Evolutionary conservation across 176 grass and related monocot genomes (phyloP), one percentile per base, ranked within the genome.

Genomic region (Ensete ventricosum): DNA sequence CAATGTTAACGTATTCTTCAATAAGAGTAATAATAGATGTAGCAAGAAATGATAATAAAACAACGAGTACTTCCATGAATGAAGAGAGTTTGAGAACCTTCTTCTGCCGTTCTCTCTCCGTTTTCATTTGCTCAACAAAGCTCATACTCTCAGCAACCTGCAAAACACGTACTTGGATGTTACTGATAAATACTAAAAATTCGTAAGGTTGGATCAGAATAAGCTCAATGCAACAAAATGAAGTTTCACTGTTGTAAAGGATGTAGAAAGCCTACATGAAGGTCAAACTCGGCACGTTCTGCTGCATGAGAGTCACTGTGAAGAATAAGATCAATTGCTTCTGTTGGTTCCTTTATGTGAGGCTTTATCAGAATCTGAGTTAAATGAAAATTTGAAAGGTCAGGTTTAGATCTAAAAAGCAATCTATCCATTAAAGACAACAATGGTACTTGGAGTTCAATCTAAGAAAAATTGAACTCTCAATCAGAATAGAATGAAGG

Each of bases 201-300:
- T n/a, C 16, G 4, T 21, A 60, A 6, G n/a, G 20, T 60, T 60
- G 16, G 16, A 49, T 50, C 1, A 9, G 19, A 69, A 20, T 21
- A 50, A 51, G 9, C 4, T 21, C 13, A 3, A 11, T 52, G 67
- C 9, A 70, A 50, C 14, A 69, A 14, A 26, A 66, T 26, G 25
- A 27, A 60, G 23, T 11, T 50, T 8, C 1, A 20, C 0, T 20
- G 9, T 20, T 2, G 7, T 70, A 14, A n/a, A 9, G 11, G n/a
- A 25, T 76, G 54, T n/a, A 60, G 16, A 20, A 27, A 60, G 29
- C 10, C 53, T 52, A 77, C 75, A 20, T 77, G 75, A 24, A 65
- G 59, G 65, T 77, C 75, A 24, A 77, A 77, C 48, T 77, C 75
- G 8, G 75, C 59, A 17, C 75, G 34, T 8, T 77, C 75, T 25